A percentile compares a stretch with the other conserved stretches of the same genome.
These are phyloP conservation scores for Penicillium daleae DNA, from an alignment of 495 filamentous ascomycete species.

Conservation along the genomic window DNA sequence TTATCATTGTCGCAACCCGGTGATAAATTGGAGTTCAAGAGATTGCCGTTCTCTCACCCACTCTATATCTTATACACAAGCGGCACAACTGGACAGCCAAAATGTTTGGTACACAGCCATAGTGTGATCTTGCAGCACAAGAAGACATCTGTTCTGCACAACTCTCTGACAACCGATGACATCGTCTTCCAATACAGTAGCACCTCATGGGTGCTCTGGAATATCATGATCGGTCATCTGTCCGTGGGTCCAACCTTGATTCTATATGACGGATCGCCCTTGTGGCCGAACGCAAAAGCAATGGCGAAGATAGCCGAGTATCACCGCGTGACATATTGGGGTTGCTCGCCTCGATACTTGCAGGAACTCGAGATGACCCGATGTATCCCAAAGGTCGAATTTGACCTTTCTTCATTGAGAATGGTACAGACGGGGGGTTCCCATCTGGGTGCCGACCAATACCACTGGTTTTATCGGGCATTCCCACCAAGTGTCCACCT, in stretches of 20 bases:
- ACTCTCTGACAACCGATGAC: slow-evolving; percentile 48
- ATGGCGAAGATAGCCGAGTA: slow-evolving; percentile 29
- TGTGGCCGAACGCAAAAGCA: slow-evolving; percentile 56
- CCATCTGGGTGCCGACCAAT: slow-evolving; percentile 69
- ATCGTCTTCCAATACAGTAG: slow-evolving; percentile 63
- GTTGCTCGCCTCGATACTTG: slow-evolving; percentile 71
- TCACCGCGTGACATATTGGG: slow-evolving; percentile 60
- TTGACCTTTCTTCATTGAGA: slow-evolving; percentile 59
- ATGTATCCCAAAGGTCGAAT: slow-evolving; percentile 57
- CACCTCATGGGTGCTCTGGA: slow-evolving; percentile 83
- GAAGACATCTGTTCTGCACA: slow-evolving; percentile 65
- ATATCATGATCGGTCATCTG: slow-evolving; percentile 59
- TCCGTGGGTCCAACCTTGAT: slow-evolving; percentile 64
- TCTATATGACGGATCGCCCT: slow-evolving; percentile 74
- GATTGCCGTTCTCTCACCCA: slow-evolving; percentile 66
- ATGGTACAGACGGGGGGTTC: slow-evolving; percentile 64
- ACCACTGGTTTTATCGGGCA: slow-evolving; percentile 78
- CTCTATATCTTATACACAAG: slow-evolving; percentile 72
- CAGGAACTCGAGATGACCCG: slow-evolving; percentile 64
- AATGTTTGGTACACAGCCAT: slow-evolving; percentile 72
- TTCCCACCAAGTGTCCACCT: slow-evolving; percentile 68
- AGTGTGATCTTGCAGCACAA: slow-evolving; percentile 59
- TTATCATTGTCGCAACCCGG: slow-evolving; percentile 14
- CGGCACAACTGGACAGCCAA: slow-evolving; percentile 73
- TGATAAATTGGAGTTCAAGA: slow-evolving; percentile 51